phyloP scores from a whole-genome alignment of 2,329 filamentous ascomycete species.

The Pseudovirgaria hyperparasitica region DNA sequence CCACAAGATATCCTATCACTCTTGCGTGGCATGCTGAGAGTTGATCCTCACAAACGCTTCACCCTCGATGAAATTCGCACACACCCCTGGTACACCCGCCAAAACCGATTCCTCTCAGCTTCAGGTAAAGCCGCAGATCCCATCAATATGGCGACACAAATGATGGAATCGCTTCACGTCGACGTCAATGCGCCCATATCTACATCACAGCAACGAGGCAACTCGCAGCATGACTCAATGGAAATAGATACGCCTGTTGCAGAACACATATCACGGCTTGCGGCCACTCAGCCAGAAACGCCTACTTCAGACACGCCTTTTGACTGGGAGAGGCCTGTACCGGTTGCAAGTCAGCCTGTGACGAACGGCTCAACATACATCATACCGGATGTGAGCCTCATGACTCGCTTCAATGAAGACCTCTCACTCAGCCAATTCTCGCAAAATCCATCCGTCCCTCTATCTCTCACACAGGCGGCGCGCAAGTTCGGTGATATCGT shows the following conservation, averaged over 20 bases:
- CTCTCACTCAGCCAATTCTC: conserved; percentile 78
- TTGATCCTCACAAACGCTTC: conserved; percentile 65
- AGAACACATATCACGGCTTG: conserved; percentile 38
- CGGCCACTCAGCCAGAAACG: conserved; percentile 77
- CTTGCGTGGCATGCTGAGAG: conserved; percentile 82
- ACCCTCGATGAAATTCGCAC: conserved; percentile 74
- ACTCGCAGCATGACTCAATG: conserved; percentile 43
- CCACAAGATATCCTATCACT: conserved; percentile 65
- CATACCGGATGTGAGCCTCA: conserved; percentile 21
- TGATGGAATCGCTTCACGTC: conserved; percentile 84
- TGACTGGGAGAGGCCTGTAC: conserved; percentile 74
- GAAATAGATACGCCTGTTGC: conserved; percentile 47
- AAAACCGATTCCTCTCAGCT: conserved; percentile 61
- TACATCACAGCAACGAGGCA: conserved; percentile 32
- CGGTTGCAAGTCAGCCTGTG: conserved; percentile 39
- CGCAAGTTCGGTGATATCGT: conserved; percentile 84
- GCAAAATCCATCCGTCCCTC: conserved; percentile 60
- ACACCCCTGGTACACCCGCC: conserved; percentile 88
- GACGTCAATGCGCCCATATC: conserved; percentile 63
- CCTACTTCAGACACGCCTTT: conserved; percentile 63
- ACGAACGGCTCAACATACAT: conserved; percentile 21
- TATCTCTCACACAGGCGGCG: conserved; percentile 80
- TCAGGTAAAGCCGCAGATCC: conserved; percentile 69
- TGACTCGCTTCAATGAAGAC: conserved; percentile 58
- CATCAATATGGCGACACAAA: conserved; percentile 76